phyloP scores from a whole-genome alignment of 345 rosid genomes.

The Syzygium oleosum region DNA sequence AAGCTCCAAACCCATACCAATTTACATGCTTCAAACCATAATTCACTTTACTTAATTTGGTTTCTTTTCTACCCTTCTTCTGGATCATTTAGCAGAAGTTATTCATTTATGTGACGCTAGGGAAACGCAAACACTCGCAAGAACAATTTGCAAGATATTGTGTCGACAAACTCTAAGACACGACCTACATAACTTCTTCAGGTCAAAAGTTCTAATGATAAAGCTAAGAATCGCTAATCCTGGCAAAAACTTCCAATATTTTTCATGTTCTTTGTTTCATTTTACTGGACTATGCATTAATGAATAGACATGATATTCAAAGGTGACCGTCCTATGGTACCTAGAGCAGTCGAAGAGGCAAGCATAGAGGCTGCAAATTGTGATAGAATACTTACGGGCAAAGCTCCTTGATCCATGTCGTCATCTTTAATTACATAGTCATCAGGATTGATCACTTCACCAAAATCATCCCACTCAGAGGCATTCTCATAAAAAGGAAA shows the following conservation, averaged over 20 bases:
- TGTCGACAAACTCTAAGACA: neutral
- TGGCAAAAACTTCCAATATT: neutral
- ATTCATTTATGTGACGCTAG: neutral
- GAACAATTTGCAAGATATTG: neutral
- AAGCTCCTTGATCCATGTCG: conserved; percentile 62
- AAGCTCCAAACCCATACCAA: neutral
- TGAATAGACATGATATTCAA: neutral
- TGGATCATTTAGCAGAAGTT: neutral
- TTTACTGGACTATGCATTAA: neutral
- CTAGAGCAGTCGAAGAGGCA: neutral
- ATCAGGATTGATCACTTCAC: conserved; percentile 95
- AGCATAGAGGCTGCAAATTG: neutral
- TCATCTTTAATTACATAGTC: conserved; percentile 86
- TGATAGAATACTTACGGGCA: conserved; percentile 14
- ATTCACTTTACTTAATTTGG: neutral
- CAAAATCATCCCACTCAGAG: conserved; percentile 95
- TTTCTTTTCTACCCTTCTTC: neutral
- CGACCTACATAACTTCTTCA: neutral
- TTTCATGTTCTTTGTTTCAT: neutral
- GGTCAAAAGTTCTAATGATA: neutral
- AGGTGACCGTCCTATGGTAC: neutral
- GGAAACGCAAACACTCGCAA: neutral
- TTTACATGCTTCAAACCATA: neutral
- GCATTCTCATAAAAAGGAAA: conserved; percentile 80
- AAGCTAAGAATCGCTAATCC: neutral